These are phyloP conservation scores for Clavaria fumosa DNA, from an alignment of 768 basidiomycete species.

Conservation along the genomic window DNA sequence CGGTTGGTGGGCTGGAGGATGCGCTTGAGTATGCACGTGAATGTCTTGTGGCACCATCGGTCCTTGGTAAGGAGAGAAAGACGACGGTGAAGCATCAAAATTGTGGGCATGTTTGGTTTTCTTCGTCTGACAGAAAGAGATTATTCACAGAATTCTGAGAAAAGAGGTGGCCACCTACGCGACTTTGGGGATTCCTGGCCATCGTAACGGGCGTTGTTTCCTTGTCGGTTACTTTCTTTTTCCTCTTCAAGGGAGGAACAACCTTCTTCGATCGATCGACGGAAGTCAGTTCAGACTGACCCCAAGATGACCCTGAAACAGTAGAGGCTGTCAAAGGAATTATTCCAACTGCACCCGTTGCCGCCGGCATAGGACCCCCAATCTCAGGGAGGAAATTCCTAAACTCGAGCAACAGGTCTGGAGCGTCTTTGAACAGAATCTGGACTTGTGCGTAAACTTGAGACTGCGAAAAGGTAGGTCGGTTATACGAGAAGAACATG, in stretches of 20 bases:
- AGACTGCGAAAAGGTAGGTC: slow-evolving; percentile 22
- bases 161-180: slow-evolving; percentile 24
- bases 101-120: slow-evolving; percentile 49
- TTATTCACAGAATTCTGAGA: neutral
- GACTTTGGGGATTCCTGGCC: slow-evolving; percentile 30
- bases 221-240: slow-evolving; percentile 51
- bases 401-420: slow-evolving; percentile 68
- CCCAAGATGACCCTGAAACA: slow-evolving; percentile 25
- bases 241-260: slow-evolving; percentile 32
- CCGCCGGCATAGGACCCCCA: slow-evolving; percentile 25
- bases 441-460: slow-evolving; percentile 76
- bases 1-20: slow-evolving; percentile 10
- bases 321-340: slow-evolving; percentile 28
- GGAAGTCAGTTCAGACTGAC: slow-evolving; percentile 19
- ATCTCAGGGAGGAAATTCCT: slow-evolving; percentile 67
- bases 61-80: slow-evolving; percentile 33
- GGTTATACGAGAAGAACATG: slow-evolving; percentile 7
- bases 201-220: slow-evolving; percentile 47
- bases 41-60: slow-evolving; percentile 26
- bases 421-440: slow-evolving; percentile 65
- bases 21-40: slow-evolving; percentile 11
- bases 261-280: slow-evolving; percentile 24
- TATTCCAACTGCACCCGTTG: slow-evolving; percentile 27
- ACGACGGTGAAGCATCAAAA: slow-evolving; percentile 38
- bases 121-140: slow-evolving; percentile 31